These are phyloP conservation scores for Plectosphaerella plurivora DNA, from an alignment of 2,329 filamentous ascomycete species.

Conservation along the genomic window DNA sequence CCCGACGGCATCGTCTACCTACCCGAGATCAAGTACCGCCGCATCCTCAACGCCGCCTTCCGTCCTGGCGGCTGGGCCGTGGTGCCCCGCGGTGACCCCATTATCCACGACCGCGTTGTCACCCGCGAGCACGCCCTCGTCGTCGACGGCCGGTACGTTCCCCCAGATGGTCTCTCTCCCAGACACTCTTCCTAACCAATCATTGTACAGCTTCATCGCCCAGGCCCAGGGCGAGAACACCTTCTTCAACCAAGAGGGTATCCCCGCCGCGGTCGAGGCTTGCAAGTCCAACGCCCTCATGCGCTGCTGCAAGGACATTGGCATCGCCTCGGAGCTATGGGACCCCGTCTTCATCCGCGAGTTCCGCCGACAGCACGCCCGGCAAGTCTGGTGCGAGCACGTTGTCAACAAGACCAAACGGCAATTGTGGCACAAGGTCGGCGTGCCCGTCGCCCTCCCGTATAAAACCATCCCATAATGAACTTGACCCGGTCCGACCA, in stretches of 20 bases:
- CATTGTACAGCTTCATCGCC: conserved; percentile 67
- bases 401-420: conserved; percentile 79
- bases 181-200: background rate
- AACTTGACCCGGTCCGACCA: too few relatives aligned
- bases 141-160: conserved; percentile 72
- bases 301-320: conserved; percentile 97
- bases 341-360: conserved; percentile 85
- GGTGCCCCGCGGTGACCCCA: conserved; percentile 79
- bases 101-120: conserved; percentile 73
- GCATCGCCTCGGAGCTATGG: conserved; percentile 93
- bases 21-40: conserved; percentile 95
- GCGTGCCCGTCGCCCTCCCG: conserved; percentile 65
- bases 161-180: background rate
- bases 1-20: conserved; percentile 95
- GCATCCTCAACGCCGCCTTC: conserved; percentile 86
- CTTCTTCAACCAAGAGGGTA: conserved; percentile 85
- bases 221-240: conserved; percentile 92
- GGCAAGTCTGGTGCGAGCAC: conserved; percentile 90
- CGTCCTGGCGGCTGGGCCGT: conserved; percentile 95
- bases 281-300: conserved; percentile 97
- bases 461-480: conserved; percentile 42
- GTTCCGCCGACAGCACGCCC: conserved; percentile 70
- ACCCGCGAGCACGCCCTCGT: conserved; percentile 93
- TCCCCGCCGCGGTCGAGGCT: conserved; percentile 91
- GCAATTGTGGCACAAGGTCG: conserved; percentile 83